Evolutionary conservation across 768 basidiomycete genomes (phyloP).

Genomic region (Tulasnella sp.): DNA sequence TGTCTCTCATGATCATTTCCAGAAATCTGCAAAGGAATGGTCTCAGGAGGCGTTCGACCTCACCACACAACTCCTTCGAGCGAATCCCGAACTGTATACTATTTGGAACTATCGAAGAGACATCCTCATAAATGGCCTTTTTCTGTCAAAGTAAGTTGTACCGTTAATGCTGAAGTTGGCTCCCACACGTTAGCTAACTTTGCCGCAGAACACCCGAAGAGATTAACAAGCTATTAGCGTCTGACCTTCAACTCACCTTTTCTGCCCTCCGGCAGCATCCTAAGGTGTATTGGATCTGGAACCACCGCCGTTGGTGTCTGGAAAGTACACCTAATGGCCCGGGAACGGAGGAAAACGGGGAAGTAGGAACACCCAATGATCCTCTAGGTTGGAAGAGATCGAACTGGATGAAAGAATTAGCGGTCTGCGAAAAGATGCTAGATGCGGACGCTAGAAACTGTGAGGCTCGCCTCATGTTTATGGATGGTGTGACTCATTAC

Average conservation of each 20-base stretch:
- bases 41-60: slow-evolving; percentile 69
- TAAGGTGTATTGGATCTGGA: slow-evolving; percentile 99
- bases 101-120: slow-evolving; percentile 91
- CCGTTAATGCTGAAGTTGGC: not conserved
- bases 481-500: not conserved
- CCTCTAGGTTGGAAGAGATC: slow-evolving; percentile 65
- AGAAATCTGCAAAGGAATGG: slow-evolving; percentile 69
- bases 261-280: slow-evolving; percentile 76
- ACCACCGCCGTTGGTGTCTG: slow-evolving; percentile 93
- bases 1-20: not conserved
- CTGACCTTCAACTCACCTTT: slow-evolving; percentile 79
- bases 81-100: slow-evolving; percentile 96
- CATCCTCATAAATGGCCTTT: slow-evolving; percentile 68
- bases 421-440: slow-evolving; percentile 87
- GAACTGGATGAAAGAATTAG: slow-evolving; percentile 82
- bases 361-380: slow-evolving; percentile 38
- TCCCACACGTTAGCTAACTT: slow-evolving; percentile 5
- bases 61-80: slow-evolving; percentile 68
- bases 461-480: slow-evolving; percentile 40
- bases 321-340: slow-evolving; percentile 79
- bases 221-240: slow-evolving; percentile 58
- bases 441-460: slow-evolving; percentile 91
- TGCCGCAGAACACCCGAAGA: slow-evolving; percentile 53
- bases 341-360: slow-evolving; percentile 35
- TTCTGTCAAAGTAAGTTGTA: slow-evolving; percentile 54